phyloP scores from a whole-genome alignment of 768 basidiomycete species.

The Epithele typhae region DNA sequence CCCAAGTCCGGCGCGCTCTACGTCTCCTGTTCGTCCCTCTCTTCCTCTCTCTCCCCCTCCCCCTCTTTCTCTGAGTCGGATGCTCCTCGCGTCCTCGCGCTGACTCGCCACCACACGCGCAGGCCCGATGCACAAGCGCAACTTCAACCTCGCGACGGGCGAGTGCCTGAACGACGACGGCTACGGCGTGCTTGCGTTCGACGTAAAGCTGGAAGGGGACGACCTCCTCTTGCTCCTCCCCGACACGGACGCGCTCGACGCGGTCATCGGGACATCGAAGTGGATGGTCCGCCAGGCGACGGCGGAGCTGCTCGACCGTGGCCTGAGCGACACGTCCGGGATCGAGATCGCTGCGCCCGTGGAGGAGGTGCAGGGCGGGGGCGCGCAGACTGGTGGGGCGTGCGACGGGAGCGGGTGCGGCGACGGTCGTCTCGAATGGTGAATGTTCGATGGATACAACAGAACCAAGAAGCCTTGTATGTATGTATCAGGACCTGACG shows the following conservation, averaged over 20 bases:
- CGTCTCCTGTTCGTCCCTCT: slow-evolving; percentile 38
- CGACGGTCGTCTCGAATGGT: slow-evolving; percentile 19
- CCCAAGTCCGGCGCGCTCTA: slow-evolving; percentile 43
- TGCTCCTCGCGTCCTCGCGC: slow-evolving; percentile 1
- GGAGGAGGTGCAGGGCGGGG: neutral
- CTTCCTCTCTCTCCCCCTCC: neutral
- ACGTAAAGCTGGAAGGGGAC: slow-evolving; percentile 42
- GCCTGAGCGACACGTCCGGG: slow-evolving; percentile 3
- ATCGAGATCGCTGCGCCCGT: slow-evolving; percentile 34
- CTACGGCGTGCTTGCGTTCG: slow-evolving; percentile 59
- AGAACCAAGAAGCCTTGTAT: too few species aligned
- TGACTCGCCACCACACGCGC: slow-evolving; percentile 11
- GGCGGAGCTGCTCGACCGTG: slow-evolving; percentile 32
- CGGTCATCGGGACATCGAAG: slow-evolving; percentile 56
- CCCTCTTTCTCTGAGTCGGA: neutral
- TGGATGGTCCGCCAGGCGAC: slow-evolving; percentile 59
- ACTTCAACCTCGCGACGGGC: slow-evolving; percentile 54
- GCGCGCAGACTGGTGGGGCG: neutral
- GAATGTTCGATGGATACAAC: slow-evolving; percentile 4
- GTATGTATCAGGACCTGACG: too few species aligned
- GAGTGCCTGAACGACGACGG: slow-evolving; percentile 55
- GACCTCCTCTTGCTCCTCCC: slow-evolving; percentile 52
- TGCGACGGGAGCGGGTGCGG: slow-evolving; percentile 10
- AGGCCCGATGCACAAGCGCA: slow-evolving; percentile 65
- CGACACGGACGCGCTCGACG: slow-evolving; percentile 47